Conservation (phyloP, 2,329 filamentous ascomycete species). For the Parafenestella ontariensis region DNA sequence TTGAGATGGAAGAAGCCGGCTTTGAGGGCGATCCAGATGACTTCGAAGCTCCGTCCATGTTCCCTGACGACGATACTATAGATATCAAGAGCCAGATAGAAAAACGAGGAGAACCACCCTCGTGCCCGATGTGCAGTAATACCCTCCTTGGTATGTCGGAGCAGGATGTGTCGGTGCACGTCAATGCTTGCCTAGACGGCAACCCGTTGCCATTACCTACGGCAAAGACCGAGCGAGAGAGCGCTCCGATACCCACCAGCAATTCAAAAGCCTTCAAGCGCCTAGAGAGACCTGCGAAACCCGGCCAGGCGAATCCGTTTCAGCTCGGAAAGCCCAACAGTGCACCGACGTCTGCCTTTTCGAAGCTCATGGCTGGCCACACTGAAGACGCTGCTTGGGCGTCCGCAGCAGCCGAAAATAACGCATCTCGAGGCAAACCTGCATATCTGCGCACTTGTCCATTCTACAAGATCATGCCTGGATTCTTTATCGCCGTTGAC, state of each 20-base stretch:
- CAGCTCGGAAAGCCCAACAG: constrained; percentile 55
- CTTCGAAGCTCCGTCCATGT: constrained; percentile 53
- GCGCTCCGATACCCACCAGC: constrained; percentile 12
- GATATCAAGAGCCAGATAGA: constrained; percentile 4
- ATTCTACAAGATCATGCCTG: constrained; percentile 98
- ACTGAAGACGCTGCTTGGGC: constrained; percentile 92
- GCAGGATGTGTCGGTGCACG: constrained; percentile 79
- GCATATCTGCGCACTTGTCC: constrained; percentile 91
- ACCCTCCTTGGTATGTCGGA: constrained; percentile 63
- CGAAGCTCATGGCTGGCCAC: constrained; percentile 90
- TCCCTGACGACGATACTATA: constrained; percentile 36
- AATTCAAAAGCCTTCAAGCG: constrained; percentile 67
- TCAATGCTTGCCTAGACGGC: constrained; percentile 92
- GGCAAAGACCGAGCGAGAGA: constrained; percentile 14
- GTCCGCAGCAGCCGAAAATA: constrained; percentile 79
- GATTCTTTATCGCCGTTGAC: constrained; percentile 91
- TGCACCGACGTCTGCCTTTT: constrained; percentile 74
- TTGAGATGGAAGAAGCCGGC: constrained; percentile 60
- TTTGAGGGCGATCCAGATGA: constrained; percentile 57
- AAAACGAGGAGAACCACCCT: constrained; percentile 34
- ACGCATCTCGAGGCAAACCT: constrained; percentile 79
- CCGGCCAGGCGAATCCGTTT: constrained; percentile 83
- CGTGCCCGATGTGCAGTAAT: constrained; percentile 80
- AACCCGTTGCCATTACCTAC: constrained; percentile 67
- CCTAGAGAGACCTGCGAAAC: constrained; percentile 71